Conservation (phyloP, 108 stramenopile species). For the Cylindrotheca closterium region DNA sequence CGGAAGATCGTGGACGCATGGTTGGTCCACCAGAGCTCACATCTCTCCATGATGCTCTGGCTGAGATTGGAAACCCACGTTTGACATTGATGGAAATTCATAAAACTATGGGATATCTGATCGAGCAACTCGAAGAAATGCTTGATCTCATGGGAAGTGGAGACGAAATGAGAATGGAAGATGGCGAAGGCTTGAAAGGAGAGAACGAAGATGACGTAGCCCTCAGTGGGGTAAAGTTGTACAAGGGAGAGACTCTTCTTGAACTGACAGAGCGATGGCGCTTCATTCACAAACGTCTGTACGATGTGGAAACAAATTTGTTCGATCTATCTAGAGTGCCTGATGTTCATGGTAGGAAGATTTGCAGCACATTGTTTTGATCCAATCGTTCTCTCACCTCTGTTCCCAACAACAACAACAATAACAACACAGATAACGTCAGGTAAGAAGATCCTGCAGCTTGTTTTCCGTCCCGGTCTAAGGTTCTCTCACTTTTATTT, state of each 20-base stretch:
- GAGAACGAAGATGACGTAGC: slow-evolving; percentile 76
- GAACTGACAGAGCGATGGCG: slow-evolving; percentile 96
- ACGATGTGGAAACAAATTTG: slow-evolving; percentile 74
- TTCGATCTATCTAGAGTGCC: slow-evolving; percentile 94
- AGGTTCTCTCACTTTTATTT: too few relatives aligned
- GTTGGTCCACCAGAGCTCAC: slow-evolving; percentile 79
- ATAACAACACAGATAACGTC: too few relatives aligned
- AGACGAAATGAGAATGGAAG: slow-evolving; percentile 77
- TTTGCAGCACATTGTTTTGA: too few relatives aligned
- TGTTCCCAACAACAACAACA: too few relatives aligned
- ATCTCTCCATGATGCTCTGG: slow-evolving; percentile 79
- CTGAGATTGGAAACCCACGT: slow-evolving; percentile 86
- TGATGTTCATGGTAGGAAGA: slow-evolving; percentile 85
- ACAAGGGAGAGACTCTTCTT: slow-evolving; percentile 91
- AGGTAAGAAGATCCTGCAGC: too few relatives aligned
- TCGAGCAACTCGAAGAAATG: slow-evolving; percentile 89
- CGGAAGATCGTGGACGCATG: slow-evolving; percentile 58
- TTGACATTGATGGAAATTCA: slow-evolving; percentile 77
- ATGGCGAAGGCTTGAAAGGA: slow-evolving; percentile 79
- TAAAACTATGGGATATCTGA: slow-evolving; percentile 76
- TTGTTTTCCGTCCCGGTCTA: too few relatives aligned
- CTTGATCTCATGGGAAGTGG: slow-evolving; percentile 62
- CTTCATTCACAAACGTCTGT: slow-evolving; percentile 84
- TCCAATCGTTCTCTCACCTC: too few relatives aligned
- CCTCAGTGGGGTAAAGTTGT: slow-evolving; percentile 84